Evolutionary conservation across 2,329 filamentous ascomycete species (phyloP).

Genomic region (Emericellopsis cladophorae): DNA sequence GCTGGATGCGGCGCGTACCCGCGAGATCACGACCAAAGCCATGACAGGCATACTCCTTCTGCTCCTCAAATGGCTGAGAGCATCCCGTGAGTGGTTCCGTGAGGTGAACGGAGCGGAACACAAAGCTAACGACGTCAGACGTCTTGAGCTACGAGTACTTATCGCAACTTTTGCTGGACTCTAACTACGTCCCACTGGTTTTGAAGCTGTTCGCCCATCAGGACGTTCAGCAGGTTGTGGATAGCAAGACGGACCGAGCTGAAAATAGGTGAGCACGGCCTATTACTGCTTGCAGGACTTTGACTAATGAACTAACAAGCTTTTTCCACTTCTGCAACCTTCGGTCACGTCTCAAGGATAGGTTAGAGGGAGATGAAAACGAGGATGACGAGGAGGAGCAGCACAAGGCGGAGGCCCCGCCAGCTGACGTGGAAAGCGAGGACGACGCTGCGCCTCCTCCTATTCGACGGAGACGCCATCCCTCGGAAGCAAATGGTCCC

Average conservation of each 20-base stretch:
- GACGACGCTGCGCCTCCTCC: conserved; percentile 79
- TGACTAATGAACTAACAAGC: conserved; percentile 34
- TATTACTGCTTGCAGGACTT: conserved; percentile 2
- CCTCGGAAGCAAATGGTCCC: conserved; percentile 25
- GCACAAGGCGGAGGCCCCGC: conserved; percentile 14
- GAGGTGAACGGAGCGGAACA: neutral
- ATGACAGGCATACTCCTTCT: conserved; percentile 80
- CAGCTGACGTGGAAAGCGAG: conserved; percentile 38
- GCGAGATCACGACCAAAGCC: conserved; percentile 84
- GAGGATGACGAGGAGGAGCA: conserved; percentile 16
- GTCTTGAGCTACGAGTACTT: conserved; percentile 93
- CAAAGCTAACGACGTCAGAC: conserved; percentile 38
- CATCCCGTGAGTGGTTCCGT: conserved; percentile 57
- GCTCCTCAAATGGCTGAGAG: conserved; percentile 91
- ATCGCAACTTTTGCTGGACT: conserved; percentile 84
- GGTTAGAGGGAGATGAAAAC: conserved; percentile 12
- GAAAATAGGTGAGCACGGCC: conserved; percentile 54
- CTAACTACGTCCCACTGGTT: conserved; percentile 85
- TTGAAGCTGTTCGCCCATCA: conserved; percentile 91
- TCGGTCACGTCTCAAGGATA: conserved; percentile 39
- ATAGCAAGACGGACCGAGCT: conserved; percentile 70
- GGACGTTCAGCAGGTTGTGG: conserved; percentile 81
- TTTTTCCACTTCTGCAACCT: conserved; percentile 86
- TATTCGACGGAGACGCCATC: conserved; percentile 48
- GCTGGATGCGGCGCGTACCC: conserved; percentile 64